Conservation (phyloP, 495 filamentous ascomycete species). For the Penicillium atrosanguineum region DNA sequence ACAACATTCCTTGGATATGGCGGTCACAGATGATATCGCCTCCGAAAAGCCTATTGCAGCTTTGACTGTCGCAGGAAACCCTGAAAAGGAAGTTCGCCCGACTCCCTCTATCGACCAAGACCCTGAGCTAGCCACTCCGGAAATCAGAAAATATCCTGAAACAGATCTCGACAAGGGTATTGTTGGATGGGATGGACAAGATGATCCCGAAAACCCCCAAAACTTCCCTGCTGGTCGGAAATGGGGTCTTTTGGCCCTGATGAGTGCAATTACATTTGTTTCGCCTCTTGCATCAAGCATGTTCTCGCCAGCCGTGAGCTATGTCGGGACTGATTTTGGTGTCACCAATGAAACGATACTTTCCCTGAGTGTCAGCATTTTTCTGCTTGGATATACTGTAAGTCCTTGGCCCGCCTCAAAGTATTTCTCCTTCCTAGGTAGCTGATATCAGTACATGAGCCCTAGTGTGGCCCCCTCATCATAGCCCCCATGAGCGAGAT, state of each 20-base stretch:
- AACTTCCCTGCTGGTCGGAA: conserved; percentile 56
- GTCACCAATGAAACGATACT: conserved; percentile 51
- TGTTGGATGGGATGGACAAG: conserved; percentile 22
- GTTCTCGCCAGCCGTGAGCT: conserved; percentile 62
- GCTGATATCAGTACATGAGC: background rate
- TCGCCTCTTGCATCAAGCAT: conserved; percentile 62
- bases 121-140: background rate
- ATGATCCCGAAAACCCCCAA: conserved; percentile 67
- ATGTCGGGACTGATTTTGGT: conserved; percentile 56
- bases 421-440: background rate
- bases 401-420: conserved; percentile 16
- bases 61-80: too few species aligned
- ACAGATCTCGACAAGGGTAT: conserved; percentile 11
- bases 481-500: conserved; percentile 52
- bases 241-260: conserved; percentile 30
- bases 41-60: too few species aligned
- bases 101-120: background rate
- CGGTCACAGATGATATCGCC: too few species aligned
- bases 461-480: conserved; percentile 42
- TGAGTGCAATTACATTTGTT: conserved; percentile 47
- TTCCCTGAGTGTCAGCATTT: conserved; percentile 55
- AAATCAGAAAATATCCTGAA: conserved; percentile 4
- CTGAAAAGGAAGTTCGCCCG: too few species aligned
- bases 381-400: conserved; percentile 58
- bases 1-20: too few species aligned